Evolutionary conservation across 108 stramenopile genomes (phyloP).

Genomic region (Cyclostephanos invisitatus): DNA sequence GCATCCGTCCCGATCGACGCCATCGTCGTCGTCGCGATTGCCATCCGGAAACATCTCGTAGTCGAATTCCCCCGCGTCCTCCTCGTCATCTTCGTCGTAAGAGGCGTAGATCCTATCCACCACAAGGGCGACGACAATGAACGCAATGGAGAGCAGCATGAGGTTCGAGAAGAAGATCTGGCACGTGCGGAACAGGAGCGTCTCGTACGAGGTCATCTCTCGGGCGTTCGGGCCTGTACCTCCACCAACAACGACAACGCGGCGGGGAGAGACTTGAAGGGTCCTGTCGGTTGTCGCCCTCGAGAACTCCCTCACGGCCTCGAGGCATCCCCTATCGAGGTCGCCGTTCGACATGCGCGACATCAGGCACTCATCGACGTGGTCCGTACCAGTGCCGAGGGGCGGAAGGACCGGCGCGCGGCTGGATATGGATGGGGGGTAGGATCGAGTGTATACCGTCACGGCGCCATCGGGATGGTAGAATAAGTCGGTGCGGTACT

Average conservation of each 20-base stretch:
- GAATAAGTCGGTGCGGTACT: constrained; percentile 33
- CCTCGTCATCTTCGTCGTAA: background rate
- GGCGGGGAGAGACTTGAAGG: background rate
- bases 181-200: background rate
- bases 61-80: constrained; percentile 1
- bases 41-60: constrained; percentile 4
- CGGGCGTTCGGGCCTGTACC: too few species aligned
- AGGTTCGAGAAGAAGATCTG: background rate
- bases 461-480: constrained; percentile 27
- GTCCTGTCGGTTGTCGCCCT: background rate
- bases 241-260: background rate
- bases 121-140: background rate
- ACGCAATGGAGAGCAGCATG: background rate
- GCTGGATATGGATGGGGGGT: background rate
- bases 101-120: background rate
- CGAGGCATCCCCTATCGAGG: constrained; percentile 2
- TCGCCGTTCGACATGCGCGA: constrained; percentile 25
- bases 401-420: background rate
- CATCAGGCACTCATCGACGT: constrained; percentile 25
- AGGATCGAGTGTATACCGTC: constrained; percentile 19
- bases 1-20: background rate
- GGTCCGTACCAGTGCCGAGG: constrained; percentile 13
- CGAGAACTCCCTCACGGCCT: constrained; percentile 15
- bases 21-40: background rate
- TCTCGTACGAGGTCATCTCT: background rate